Base-by-base conservation (phyloP, 768 basidiomycete genomes). In the Leccinellum rugosiceps region DNA sequence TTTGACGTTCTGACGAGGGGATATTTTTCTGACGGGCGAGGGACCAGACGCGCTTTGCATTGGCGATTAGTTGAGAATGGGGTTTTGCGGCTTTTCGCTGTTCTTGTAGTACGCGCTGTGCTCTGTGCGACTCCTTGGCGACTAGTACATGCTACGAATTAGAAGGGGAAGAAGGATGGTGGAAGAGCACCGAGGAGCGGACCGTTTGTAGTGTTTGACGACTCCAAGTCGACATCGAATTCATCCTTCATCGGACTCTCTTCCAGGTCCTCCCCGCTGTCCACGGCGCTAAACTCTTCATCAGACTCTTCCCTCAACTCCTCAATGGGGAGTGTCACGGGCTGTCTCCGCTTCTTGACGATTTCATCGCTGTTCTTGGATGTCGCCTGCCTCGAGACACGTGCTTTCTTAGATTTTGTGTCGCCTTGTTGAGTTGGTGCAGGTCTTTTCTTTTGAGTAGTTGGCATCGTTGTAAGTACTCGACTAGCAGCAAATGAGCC, bases 41-140 rank as follows among this genome's bases (percentile, higher is more conserved):
- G 2, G 85, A 80, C 92, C 92, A 94, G 10, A 89, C 77, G 13
- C 78, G 78, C 71, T 94, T 93, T 34, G 91, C 90, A 53, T 87
- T 80, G 10, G 71, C 70, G 31, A 94, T 81, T 1, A 94, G 70
- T 7, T 77, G 74, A 0, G 89, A 87, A 68, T 94, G 84, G 0
- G 90, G 91, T 71, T 90, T 93, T 3, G 87, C 80, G 0, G 88
- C 88, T 44, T 80, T 82, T 11, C 92, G 85, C 62, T 91, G 86
- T 23, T 84, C 82, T 21, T 81, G 81, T 0, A 92, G 69, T 8
- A 65, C 77, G 51, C 85, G 84, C 69, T 93, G 91, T 0, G 76
- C 84, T 68, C 85, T 84, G 57, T 90, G 90, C 0, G 86, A 80
- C 73, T 92, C 88, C 44, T 80, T 79, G 17, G 83, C 73, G 60